Base-by-base conservation (phyloP, 2,329 filamentous ascomycete species). In the Camptophora hylomeconis region DNA sequence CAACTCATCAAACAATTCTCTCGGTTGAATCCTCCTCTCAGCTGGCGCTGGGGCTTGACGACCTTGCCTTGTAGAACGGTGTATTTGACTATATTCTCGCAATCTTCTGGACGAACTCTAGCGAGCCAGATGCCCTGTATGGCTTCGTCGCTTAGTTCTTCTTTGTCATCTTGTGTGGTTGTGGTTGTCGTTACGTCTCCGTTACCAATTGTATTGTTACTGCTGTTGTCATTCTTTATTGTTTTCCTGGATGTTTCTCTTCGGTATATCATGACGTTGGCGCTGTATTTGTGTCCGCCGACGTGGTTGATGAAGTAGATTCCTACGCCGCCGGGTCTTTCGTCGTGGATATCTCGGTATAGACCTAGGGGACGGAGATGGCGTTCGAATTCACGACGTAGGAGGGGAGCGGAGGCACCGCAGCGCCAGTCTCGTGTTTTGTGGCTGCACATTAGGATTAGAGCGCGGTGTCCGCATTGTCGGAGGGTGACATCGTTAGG, bases 271-370 rank as follows among this genome's bases (percentile, higher is more conserved):
- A 98, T 80, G 44, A 95, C 73, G 47, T 98, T 98, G 16, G 89
- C 89, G 25, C 77, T 75, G 58, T 92, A 95, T 60, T 94, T 94
- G 62, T 98, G 89, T 0, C 89, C 89, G 16, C 89, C 89, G 3
- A 94, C 84, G 49, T 98, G 89, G 42, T 75, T 87, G 49, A 95
- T 92, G 51, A 94, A 95, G 58, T 93, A 93, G 40, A 98, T 81
- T 1, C 83, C 87, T 5, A 94, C 87, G 8, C 89, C 89, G 7
- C 87, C 87, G 0, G 86, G 83, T 33, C 89, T 63, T 52, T 84
- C 75, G 51, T 98, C 89, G 49, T 92, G 74, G 25, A 89, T 58
- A 50, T 95, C 87, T 17, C 89, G 75, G 53, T 79, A 86, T 12
- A 98, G 59, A 0, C 84, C 86, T 8, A 92, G 62, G 1, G 81